Conservation (phyloP, 1,284 basidiomycete species). For the Trichosporon asahii region DNA sequence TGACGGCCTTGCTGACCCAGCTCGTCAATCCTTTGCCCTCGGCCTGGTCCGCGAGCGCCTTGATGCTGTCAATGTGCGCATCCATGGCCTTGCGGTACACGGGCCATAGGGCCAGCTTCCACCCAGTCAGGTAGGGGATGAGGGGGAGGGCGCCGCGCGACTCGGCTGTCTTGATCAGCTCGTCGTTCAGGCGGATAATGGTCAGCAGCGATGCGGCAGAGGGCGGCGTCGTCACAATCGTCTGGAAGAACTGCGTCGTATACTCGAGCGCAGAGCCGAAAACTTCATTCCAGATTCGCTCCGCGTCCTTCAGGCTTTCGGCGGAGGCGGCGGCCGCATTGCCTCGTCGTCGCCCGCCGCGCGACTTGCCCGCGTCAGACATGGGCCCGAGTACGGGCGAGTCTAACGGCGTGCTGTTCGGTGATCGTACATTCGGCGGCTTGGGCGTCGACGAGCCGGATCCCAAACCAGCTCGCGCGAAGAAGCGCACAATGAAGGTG, state of each 20-base stretch:
- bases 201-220: conserved; percentile 71
- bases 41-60: conserved; percentile 70
- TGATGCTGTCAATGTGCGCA: conserved; percentile 74
- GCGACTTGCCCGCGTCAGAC: conserved; percentile 34
- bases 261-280: conserved; percentile 85
- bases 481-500: conserved; percentile 78
- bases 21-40: conserved; percentile 52
- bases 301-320: conserved; percentile 50
- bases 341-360: conserved; percentile 1
- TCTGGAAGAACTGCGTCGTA: conserved; percentile 54
- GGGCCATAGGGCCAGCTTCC: conserved; percentile 84
- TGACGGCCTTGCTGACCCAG: conserved; percentile 61
- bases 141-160: conserved; percentile 71
- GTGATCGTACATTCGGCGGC: conserved; percentile 15
- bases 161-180: conserved; percentile 67
- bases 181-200: conserved; percentile 83
- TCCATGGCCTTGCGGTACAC: conserved; percentile 82
- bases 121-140: conserved; percentile 70
- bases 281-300: conserved; percentile 77
- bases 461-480: conserved; percentile 48
- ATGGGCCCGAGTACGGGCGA: conserved; percentile 33
- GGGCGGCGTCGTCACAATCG: conserved; percentile 55
- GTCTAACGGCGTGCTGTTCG: conserved; percentile 30
- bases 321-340: conserved; percentile 26
- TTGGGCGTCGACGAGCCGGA: conserved; percentile 2